Base-by-base conservation (phyloP, 805 yeast species). In the Ogataea ganodermae region DNA sequence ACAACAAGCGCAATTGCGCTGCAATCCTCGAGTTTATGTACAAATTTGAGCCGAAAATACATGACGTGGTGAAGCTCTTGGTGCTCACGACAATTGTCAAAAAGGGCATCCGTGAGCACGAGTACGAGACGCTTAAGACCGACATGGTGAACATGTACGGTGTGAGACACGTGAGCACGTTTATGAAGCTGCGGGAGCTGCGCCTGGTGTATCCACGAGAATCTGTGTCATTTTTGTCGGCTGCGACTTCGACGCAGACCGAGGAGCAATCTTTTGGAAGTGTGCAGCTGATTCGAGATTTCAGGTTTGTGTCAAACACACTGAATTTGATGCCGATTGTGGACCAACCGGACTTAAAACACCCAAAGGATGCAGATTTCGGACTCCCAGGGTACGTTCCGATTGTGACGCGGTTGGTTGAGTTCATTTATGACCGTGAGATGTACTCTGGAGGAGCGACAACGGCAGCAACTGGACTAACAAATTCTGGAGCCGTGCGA, bases 331-430 rank as follows among this genome's bases (percentile, higher is more conserved):
- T 78, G 64, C 80, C 88, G 24, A 42, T 51, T 2, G 45, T 40
- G 20, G 65, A 64, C 30, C 63, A 63, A 30, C 63, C 60, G n/a
- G 65, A 66, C 46, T 64, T 67, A 3, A 54, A 64, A 33, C 65
- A 72, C 44, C 80, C 81, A 26, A 56, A 67, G 37, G 71, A 75
- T 44, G 80, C 83, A 21, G 70, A 70, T 21, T 86, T 83, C 61
- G 81, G 89, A 1, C 81, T 86, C 50, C 86, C 97, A 4, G 94
- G 96, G 0, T 86, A 80, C 24, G 86, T 89, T 0, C 98, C 99
- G 2, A 63, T 92, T 4, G 69, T 80, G 2, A 74, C 83, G 3
- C 73, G 97, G 50, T 58, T 90, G 10, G 75, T 88, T 2, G 90
- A 91, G 66, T 67, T 81, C 17, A 72, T 86, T n/a, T 80, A 83